These are phyloP conservation scores for Volvariella volvacea DNA, from an alignment of 1,284 basidiomycete species.

Conservation along the genomic window DNA sequence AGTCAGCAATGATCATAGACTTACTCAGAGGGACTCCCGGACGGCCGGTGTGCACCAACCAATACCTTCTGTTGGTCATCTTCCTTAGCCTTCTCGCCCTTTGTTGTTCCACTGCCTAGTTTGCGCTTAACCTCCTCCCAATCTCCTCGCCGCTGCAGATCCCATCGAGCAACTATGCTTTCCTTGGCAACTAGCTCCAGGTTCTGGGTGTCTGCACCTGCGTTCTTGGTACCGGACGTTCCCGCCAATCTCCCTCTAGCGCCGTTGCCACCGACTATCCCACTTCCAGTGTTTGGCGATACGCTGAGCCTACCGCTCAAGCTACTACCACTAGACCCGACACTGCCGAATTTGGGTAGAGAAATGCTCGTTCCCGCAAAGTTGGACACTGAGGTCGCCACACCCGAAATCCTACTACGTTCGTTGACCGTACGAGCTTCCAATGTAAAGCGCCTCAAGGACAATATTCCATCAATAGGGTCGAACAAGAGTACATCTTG, in stretches of 20 bases:
- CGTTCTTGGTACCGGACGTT: constrained; percentile 25
- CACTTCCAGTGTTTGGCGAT: too few species aligned
- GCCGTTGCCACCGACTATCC: constrained; percentile 1
- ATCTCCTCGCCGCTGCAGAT: constrained; percentile 43
- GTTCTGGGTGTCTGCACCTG: constrained; percentile 3
- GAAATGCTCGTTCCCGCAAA: background rate
- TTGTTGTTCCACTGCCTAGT: background rate
- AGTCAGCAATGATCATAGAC: constrained; percentile 1
- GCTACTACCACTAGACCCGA: too few species aligned
- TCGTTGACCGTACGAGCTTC: constrained; percentile 27
- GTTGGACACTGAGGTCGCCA: constrained; percentile 15
- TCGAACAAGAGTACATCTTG: constrained; percentile 66
- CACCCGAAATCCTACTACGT: constrained; percentile 13
- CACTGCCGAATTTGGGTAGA: too few species aligned
- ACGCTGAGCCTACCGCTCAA: too few species aligned
- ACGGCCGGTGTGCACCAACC: constrained; percentile 3
- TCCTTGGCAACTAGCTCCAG: constrained; percentile 48
- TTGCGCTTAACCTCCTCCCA: constrained; percentile 46
- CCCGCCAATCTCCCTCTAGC: constrained; percentile 5
- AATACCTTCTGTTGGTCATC: constrained; percentile 3
- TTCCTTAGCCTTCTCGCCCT: background rate
- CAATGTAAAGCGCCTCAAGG: constrained; percentile 45
- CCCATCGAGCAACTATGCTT: constrained; percentile 61
- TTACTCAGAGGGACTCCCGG: constrained; percentile 23
- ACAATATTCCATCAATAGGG: constrained; percentile 48